Conservation (phyloP, 2,329 filamentous ascomycete genomes). For the Trichophyton simii region DNA sequence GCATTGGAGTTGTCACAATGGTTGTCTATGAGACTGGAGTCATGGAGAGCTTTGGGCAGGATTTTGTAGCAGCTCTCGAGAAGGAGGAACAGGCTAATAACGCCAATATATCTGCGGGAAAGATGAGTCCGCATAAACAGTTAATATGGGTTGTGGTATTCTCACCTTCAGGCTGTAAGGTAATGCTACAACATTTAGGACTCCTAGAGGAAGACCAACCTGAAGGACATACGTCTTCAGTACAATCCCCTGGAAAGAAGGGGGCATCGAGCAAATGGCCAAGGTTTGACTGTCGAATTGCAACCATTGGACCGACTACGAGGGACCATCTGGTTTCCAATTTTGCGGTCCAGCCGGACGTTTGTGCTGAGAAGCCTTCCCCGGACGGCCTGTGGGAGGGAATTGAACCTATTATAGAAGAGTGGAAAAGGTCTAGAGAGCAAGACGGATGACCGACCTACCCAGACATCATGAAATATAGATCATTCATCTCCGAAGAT, state of each 20-base stretch:
- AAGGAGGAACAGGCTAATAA: slow-evolving; percentile 13
- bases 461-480: too few relatives aligned
- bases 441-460: neutral
- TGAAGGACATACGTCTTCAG: too few relatives aligned
- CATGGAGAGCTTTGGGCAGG: slow-evolving; percentile 60
- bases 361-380: slow-evolving; percentile 68
- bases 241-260: slow-evolving; percentile 5
- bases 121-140: neutral
- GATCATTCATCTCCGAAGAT: too few relatives aligned
- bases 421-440: neutral
- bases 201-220: slow-evolving; percentile 22
- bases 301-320: slow-evolving; percentile 90
- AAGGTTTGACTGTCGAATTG: slow-evolving; percentile 48
- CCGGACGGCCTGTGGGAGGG: slow-evolving; percentile 63
- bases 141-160: slow-evolving; percentile 38
- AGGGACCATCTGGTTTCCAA: slow-evolving; percentile 50
- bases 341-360: slow-evolving; percentile 35
- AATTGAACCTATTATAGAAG: slow-evolving; percentile 43
- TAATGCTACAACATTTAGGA: slow-evolving; percentile 44
- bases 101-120: neutral
- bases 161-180: slow-evolving; percentile 49
- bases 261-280: slow-evolving; percentile 11
- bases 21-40: slow-evolving; percentile 80
- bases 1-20: slow-evolving; percentile 61
- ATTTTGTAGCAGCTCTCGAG: slow-evolving; percentile 46